Evolutionary conservation across 2,329 filamentous ascomycete genomes (phyloP).

Genomic region (Diaporthe citriasiana): DNA sequence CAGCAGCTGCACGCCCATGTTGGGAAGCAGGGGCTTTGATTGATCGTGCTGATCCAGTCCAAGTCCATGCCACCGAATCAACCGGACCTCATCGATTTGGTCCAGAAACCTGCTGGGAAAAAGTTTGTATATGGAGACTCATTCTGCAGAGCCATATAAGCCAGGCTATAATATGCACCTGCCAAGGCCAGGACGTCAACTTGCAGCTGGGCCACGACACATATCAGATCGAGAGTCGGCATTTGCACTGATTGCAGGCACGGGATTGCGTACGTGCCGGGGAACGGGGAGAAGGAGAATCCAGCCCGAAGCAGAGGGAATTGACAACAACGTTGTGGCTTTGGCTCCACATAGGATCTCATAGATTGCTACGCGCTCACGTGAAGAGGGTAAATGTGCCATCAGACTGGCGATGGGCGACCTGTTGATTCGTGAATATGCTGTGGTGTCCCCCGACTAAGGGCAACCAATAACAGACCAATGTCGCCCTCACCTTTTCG

Average conservation of each 20-base stretch:
- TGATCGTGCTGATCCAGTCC: neutral
- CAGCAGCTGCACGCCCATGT: conserved; percentile 15
- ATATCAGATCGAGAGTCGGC: neutral
- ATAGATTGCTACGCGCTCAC: neutral
- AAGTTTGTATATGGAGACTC: neutral
- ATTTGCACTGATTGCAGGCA: neutral
- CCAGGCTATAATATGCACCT: neutral
- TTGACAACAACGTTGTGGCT: neutral
- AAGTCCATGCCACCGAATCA: conserved; percentile 17
- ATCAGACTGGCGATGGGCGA: too few species aligned
- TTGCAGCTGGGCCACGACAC: neutral
- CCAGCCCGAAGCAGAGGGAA: neutral
- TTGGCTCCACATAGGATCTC: neutral
- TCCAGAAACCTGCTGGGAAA: conserved; percentile 9
- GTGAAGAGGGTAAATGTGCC: too few species aligned
- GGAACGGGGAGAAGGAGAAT: neutral
- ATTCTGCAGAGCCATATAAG: neutral
- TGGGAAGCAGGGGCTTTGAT: conserved; percentile 14
- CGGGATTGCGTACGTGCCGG: neutral
- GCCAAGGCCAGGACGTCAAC: neutral
- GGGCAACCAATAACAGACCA: neutral
- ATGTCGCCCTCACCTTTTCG: neutral
- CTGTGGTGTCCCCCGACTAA: neutral
- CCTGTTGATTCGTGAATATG: neutral
- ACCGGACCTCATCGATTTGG: neutral